phyloP scores from a whole-genome alignment of 257 asterid genomes.

The Solanum dulcamara region DNA sequence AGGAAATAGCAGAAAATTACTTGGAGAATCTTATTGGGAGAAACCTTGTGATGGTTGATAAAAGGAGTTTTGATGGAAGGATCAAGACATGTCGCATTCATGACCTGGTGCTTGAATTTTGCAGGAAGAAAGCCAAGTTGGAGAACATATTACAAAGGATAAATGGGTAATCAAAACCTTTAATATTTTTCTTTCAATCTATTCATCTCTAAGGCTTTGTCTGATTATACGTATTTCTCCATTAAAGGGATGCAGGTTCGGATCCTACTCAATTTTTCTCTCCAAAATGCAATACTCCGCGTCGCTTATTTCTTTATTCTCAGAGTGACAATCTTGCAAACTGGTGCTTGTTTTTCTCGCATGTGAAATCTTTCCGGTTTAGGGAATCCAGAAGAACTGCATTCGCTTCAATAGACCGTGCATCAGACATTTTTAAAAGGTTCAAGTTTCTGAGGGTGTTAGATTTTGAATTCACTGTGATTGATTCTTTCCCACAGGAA shows the following conservation, averaged over 20 bases:
- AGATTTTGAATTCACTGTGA: not conserved
- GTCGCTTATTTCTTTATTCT: not conserved
- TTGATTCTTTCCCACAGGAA: not conserved
- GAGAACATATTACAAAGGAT: not conserved
- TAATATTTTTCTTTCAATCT: not conserved
- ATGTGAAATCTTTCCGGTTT: not conserved
- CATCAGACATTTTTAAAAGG: not conserved
- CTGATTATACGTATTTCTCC: not conserved
- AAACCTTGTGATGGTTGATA: not conserved
- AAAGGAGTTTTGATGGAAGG: not conserved
- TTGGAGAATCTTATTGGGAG: constrained; percentile 3
- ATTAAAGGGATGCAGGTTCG: too few species aligned
- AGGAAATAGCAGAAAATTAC: constrained; percentile 1
- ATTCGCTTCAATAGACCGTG: not conserved
- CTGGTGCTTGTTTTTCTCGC: not conserved
- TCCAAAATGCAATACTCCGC: not conserved
- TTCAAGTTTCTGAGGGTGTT: not conserved
- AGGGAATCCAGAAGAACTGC: not conserved
- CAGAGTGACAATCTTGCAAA: not conserved
- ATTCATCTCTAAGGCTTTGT: not conserved
- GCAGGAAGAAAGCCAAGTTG: not conserved
- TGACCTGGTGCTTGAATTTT: not conserved
- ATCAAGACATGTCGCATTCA: constrained; percentile 9
- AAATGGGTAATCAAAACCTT: not conserved
- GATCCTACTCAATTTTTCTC: not conserved